Evolutionary conservation across 2,329 filamentous ascomycete species (phyloP).

Genomic region (Stemphylium lycopersici): DNA sequence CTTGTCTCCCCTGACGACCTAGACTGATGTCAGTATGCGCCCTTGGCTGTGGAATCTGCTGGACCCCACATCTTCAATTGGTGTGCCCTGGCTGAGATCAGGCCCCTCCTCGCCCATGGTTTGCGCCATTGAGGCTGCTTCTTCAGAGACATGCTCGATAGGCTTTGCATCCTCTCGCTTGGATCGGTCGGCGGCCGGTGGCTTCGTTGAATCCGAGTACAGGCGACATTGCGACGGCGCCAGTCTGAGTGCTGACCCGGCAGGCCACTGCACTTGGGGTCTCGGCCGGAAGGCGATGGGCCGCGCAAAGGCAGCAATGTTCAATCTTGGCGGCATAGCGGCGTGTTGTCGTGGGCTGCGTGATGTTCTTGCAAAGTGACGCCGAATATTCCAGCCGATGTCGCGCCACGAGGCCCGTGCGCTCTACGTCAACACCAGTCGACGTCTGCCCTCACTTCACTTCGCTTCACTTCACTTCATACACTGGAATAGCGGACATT

Average conservation of each 20-base stretch:
- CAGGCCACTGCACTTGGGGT: slow-evolving; percentile 37
- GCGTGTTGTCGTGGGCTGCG: slow-evolving; percentile 18
- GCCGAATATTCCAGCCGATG: slow-evolving; percentile 17
- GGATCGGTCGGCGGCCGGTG: slow-evolving; percentile 39
- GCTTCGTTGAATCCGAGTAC: slow-evolving; percentile 41
- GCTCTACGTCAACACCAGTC: slow-evolving; percentile 3
- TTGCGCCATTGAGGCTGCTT: slow-evolving; percentile 65
- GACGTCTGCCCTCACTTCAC: neutral
- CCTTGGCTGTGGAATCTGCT: neutral
- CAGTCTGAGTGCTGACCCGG: slow-evolving; percentile 27
- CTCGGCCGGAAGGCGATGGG: slow-evolving; percentile 43
- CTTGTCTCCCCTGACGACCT: slow-evolving; percentile 70
- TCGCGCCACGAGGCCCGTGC: slow-evolving; percentile 28
- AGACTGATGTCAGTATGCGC: slow-evolving; percentile 18
- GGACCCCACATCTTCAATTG: slow-evolving; percentile 65
- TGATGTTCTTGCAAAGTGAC: slow-evolving; percentile 26
- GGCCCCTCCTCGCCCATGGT: slow-evolving; percentile 64
- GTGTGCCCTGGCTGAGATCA: slow-evolving; percentile 69
- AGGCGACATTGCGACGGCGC: slow-evolving; percentile 37
- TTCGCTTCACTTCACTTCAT: neutral
- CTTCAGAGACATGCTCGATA: slow-evolving; percentile 67
- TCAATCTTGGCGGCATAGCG: slow-evolving; percentile 50
- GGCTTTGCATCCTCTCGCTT: slow-evolving; percentile 42
- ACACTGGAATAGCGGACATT: too few relatives aligned
- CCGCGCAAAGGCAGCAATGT: slow-evolving; percentile 37